These are phyloP conservation scores for Inga oerstediana DNA, from an alignment of 306 rosid species.

Conservation along the genomic window DNA sequence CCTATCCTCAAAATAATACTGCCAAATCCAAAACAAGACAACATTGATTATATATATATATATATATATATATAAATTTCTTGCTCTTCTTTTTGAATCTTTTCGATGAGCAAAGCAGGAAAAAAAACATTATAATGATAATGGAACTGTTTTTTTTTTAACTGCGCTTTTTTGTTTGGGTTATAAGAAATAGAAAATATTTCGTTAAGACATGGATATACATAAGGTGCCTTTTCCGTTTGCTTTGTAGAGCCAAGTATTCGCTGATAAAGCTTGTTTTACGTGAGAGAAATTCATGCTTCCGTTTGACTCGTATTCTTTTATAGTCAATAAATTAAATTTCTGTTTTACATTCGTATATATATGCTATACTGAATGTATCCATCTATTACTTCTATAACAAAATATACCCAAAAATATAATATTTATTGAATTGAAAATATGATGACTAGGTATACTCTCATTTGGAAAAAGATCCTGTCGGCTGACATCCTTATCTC, in stretches of 20 bases:
- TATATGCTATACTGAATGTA: no score
- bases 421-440: background rate
- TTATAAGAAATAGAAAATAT: background rate
- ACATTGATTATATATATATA: background rate
- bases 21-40: conserved; percentile 11
- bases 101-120: no score
- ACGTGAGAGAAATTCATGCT: background rate
- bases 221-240: no score
- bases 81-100: no score
- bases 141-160: no score
- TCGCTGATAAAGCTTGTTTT: background rate
- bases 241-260: background rate
- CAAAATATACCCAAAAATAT: background rate
- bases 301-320: background rate
- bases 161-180: background rate
- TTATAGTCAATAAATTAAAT: background rate
- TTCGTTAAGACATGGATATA: background rate
- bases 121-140: no score
- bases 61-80: no score
- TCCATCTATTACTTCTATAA: no score
- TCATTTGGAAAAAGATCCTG: no score
- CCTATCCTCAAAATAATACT: conserved; percentile 78
- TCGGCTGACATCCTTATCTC: no score
- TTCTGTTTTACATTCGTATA: no score
- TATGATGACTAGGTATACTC: background rate